phyloP scores from a whole-genome alignment of 2,329 filamentous ascomycete species.

The Beauveria scarabaeidicola region DNA sequence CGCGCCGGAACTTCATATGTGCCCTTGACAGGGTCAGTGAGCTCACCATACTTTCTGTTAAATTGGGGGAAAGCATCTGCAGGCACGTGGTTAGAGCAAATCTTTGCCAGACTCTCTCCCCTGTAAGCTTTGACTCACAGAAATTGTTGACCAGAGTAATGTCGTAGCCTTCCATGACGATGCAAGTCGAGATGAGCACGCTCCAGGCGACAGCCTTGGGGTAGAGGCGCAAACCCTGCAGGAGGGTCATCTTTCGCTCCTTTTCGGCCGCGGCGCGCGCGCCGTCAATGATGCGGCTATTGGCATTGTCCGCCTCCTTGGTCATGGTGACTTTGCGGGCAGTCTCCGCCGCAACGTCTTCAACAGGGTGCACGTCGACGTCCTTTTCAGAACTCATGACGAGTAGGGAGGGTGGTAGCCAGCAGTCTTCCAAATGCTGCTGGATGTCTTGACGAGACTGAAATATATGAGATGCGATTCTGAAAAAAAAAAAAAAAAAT shows the following conservation, averaged over 20 bases:
- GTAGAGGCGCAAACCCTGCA: constrained; percentile 72
- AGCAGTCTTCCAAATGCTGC: not conserved
- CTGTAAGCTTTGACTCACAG: constrained; percentile 33
- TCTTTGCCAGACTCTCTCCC: not conserved
- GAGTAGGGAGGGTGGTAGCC: not conserved
- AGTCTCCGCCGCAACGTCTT: constrained; percentile 11
- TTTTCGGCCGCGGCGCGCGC: constrained; percentile 44
- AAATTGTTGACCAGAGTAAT: constrained; percentile 76
- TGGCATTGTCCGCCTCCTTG: constrained; percentile 16
- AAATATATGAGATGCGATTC: not conserved
- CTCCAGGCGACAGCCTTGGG: constrained; percentile 82
- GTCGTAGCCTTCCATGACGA: constrained; percentile 88
- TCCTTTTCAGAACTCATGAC: constrained; percentile 15
- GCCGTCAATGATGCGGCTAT: constrained; percentile 24
- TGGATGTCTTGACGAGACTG: too few relatives aligned
- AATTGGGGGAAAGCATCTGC: constrained; percentile 47
- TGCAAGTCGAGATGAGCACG: constrained; percentile 79
- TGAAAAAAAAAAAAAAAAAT: not conserved
- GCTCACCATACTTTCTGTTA: constrained; percentile 45
- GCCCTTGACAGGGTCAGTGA: constrained; percentile 19
- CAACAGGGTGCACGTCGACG: constrained; percentile 3
- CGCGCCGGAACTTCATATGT: constrained; percentile 48
- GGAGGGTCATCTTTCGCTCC: constrained; percentile 61
- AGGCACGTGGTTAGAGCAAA: not conserved
- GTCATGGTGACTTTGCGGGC: not conserved